Percentiles rank a stretch among this genome's conserved stretches.
Conservation (phyloP, 352 stramenopile genomes). For the Aphanomyces stellatus region DNA sequence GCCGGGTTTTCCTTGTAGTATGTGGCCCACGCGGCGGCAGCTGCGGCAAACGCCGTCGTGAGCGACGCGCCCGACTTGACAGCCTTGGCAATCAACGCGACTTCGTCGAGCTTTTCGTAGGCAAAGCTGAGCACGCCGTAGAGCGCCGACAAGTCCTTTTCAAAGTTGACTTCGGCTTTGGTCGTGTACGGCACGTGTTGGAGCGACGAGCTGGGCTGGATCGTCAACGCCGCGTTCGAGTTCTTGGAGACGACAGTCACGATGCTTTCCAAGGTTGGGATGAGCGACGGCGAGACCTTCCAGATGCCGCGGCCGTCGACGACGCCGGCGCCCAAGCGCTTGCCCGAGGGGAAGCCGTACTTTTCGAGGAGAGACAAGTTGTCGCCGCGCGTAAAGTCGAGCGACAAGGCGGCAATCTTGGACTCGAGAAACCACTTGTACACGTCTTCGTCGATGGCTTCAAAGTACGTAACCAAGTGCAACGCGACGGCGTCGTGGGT, state of each 20-base stretch:
- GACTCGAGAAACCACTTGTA: constrained; percentile 85
- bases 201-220: constrained; percentile 85
- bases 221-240: constrained; percentile 41
- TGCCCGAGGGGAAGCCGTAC: constrained; percentile 74
- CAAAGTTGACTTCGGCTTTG: constrained; percentile 54
- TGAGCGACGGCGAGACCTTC: constrained; percentile 73
- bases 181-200: constrained; percentile 88
- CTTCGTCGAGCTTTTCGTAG: constrained; percentile 85
- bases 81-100: constrained; percentile 74
- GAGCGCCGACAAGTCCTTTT: constrained; percentile 67
- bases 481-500: constrained; percentile 50
- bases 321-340: constrained; percentile 82
- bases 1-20: constrained; percentile 83
- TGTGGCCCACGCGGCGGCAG: constrained; percentile 49
- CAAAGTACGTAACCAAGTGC: constrained; percentile 84
- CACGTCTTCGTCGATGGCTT: constrained; percentile 78
- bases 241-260: constrained; percentile 46
- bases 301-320: constrained; percentile 88
- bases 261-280: constrained; percentile 46
- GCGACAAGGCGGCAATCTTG: constrained; percentile 68
- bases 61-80: constrained; percentile 50
- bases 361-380: constrained; percentile 76
- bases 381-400: constrained; percentile 89
- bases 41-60: constrained; percentile 39
- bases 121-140: constrained; percentile 78